These are phyloP conservation scores for Volvox africanus DNA, from an alignment of 139 green algal genomes.

Conservation along the genomic window DNA sequence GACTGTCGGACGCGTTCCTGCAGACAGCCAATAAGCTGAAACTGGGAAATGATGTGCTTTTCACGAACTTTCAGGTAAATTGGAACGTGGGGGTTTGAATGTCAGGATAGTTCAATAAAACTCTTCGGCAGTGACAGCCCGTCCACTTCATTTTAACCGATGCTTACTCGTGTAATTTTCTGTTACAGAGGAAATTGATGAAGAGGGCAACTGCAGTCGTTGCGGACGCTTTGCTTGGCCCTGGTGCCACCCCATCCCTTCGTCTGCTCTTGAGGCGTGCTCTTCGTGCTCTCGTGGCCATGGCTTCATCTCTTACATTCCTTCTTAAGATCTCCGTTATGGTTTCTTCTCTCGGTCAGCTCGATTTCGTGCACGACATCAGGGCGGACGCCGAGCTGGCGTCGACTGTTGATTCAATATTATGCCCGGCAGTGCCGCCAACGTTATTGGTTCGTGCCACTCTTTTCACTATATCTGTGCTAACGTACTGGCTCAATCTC, in stretches of 20 bases:
- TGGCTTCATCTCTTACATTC: not conserved
- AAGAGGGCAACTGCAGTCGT: not conserved
- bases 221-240: not conserved
- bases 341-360: not conserved
- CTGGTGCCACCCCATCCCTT: not conserved
- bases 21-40: not conserved
- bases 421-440: not conserved
- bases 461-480: not conserved
- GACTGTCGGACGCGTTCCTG: not conserved
- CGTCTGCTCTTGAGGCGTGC: not conserved
- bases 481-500: not conserved
- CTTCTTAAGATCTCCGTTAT: not conserved
- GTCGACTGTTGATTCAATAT: not conserved
- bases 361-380: slow-evolving; percentile 4
- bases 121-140: not conserved
- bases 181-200: not conserved
- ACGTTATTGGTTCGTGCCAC: not conserved
- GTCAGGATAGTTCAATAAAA: no score
- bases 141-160: not conserved
- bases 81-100: no score
- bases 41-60: not conserved
- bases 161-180: no score
- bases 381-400: not conserved
- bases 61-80: not conserved
- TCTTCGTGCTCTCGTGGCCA: not conserved